A percentile compares a stretch with the other conserved stretches of the same genome.
These are phyloP conservation scores for Candida dubliniensis DNA, from an alignment of 1,139 yeast genomes.

Conservation along the genomic window DNA sequence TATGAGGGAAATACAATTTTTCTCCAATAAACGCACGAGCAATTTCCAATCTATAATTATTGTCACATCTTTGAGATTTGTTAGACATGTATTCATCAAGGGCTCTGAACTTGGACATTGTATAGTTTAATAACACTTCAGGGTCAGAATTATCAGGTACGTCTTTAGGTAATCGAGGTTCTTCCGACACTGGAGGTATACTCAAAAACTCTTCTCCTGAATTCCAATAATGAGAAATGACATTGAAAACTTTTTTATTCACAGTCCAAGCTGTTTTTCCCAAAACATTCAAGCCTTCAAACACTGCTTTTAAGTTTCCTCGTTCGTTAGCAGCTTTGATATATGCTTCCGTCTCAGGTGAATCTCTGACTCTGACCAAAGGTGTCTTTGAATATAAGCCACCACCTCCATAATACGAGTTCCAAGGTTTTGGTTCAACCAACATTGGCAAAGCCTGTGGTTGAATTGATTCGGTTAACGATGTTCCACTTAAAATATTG, in stretches of 20 bases:
- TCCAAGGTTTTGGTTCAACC: conserved; percentile 87
- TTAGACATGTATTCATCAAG: conserved; percentile 63
- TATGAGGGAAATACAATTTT: conserved; percentile 89
- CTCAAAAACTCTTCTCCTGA: conserved; percentile 76
- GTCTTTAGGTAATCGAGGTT: conserved; percentile 59
- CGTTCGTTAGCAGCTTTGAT: conserved; percentile 79
- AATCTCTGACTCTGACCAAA: conserved; percentile 75
- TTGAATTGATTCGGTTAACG: conserved; percentile 65
- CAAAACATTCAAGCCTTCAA: conserved; percentile 81
- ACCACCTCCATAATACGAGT: conserved; percentile 78
- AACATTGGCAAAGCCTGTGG: conserved; percentile 95
- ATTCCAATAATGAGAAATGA: conserved; percentile 83
- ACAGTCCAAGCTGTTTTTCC: conserved; percentile 95
- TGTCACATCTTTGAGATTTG: conserved; percentile 89
- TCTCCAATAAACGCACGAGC: conserved; percentile 93
- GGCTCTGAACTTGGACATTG: conserved; percentile 54
- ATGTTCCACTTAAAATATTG: conserved; percentile 65
- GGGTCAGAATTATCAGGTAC: conserved; percentile 77
- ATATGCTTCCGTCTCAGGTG: conserved; percentile 89
- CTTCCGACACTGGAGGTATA: conserved; percentile 65
- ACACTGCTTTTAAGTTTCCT: conserved; percentile 63
- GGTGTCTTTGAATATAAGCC: conserved; percentile 61
- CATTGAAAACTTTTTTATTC: conserved; percentile 65
- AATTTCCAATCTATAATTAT: conserved; percentile 89
- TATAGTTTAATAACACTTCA: conserved; percentile 64